Evolutionary conservation across 805 yeast species (phyloP), one percentile per base, ranked within the genome.

Genomic region (Trichomonascus vanleenenianus): DNA sequence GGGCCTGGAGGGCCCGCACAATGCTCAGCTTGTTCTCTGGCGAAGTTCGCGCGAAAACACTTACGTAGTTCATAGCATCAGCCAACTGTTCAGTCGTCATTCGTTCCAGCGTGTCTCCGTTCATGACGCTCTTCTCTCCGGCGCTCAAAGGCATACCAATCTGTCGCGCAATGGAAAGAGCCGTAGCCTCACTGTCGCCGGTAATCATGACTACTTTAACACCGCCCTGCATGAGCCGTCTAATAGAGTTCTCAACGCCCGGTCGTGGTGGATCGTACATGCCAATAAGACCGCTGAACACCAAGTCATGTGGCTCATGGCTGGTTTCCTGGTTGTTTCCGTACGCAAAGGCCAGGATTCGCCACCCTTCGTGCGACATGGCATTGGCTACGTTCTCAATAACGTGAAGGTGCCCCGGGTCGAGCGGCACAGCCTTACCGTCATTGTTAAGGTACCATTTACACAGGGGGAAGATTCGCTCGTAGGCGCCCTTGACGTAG

Each of bases 241-340:
- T 75, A 47, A 93, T 76, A 1, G 96, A 84, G 42, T 73, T 69
- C 41, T 78, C 75, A 2, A 93, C 97, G 50, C 83, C 80, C 8
- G 89, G 83, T 58, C 98, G 78, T 47, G 99, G 99, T 8, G 99
- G 99, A 66, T 93, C 99, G 57, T 86, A 87, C 95, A 93, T 88
- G 46, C 96, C 97, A 52, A 87, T 73, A 39, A 93, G 66, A 10
- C 99, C 99, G 53, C 85, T 75, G 59, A 91, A 91, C 2, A 77
- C 71, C 54, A 93, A 71, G 22, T 77, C 81, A 0, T 71, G 56
- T 11, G 89, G 56, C 14, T 37, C 42, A 15, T 52, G 49, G 11
- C 45, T 37, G 25, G 32, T 50, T 42, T 45, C 40, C 49, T 66
- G 65, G 47, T 60, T 70, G 50, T 54, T 56, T 44, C 73, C 69